These are phyloP conservation scores for Meira nashicola DNA, from an alignment of 1,284 basidiomycete species.

Conservation along the genomic window DNA sequence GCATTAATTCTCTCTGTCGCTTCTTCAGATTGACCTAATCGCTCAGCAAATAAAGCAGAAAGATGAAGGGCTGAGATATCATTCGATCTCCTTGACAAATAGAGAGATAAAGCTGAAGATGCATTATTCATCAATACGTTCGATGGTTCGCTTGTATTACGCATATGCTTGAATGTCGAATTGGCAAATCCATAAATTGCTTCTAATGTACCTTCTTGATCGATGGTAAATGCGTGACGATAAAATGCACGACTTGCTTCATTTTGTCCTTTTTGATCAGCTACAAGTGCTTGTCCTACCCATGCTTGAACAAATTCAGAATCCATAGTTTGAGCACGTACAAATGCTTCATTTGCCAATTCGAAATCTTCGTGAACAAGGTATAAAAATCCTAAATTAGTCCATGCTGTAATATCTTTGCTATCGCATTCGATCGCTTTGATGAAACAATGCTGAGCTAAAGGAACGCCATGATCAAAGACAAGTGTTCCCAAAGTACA, in stretches of 20 bases:
- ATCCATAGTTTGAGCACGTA: slow-evolving; percentile 82
- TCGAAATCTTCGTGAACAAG: slow-evolving; percentile 74
- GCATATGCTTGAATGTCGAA: slow-evolving; percentile 61
- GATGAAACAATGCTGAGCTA: slow-evolving; percentile 87
- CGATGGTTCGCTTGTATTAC: slow-evolving; percentile 26
- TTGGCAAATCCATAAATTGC: slow-evolving; percentile 76
- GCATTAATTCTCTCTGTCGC: slow-evolving; percentile 63
- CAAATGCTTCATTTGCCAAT: slow-evolving; percentile 79
- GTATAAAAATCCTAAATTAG: slow-evolving; percentile 84
- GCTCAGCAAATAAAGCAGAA: slow-evolving; percentile 77
- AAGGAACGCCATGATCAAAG: slow-evolving; percentile 65
- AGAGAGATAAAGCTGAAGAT: slow-evolving; percentile 74
- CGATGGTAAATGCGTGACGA: slow-evolving; percentile 74
- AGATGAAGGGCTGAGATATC: slow-evolving; percentile 78
- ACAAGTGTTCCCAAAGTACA: slow-evolving; percentile 70
- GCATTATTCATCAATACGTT: slow-evolving; percentile 54
- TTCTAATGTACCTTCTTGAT: slow-evolving; percentile 66
- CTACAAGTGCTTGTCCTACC: slow-evolving; percentile 86
- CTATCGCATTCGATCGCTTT: slow-evolving; percentile 77
- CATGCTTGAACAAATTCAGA: slow-evolving; percentile 86
- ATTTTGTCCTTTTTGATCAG: slow-evolving; percentile 64
- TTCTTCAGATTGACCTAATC: slow-evolving; percentile 67
- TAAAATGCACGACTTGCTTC: slow-evolving; percentile 68
- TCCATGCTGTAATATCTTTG: slow-evolving; percentile 65
- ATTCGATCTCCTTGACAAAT: slow-evolving; percentile 64